Evolutionary conservation across 2,329 filamentous ascomycete species (phyloP).

Genomic region (Aspergillus versicolor): DNA sequence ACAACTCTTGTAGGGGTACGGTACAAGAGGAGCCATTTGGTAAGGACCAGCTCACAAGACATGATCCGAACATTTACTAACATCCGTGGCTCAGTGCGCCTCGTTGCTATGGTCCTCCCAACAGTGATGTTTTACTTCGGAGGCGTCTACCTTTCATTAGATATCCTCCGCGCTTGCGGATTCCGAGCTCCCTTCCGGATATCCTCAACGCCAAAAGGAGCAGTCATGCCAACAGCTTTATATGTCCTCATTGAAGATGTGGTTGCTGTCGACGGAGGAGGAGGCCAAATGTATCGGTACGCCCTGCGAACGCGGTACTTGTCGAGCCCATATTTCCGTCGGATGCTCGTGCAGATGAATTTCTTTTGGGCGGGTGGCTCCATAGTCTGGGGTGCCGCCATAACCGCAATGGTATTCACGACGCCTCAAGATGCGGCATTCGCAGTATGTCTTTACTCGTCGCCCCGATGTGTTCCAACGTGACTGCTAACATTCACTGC

Average conservation of each 20-base stretch:
- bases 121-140: slow-evolving; percentile 50
- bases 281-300: slow-evolving; percentile 54
- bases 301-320: slow-evolving; percentile 53
- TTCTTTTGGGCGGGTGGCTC: slow-evolving; percentile 58
- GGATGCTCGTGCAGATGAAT: slow-evolving; percentile 55
- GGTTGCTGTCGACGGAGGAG: slow-evolving; percentile 65
- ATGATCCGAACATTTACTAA: neutral
- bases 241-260: slow-evolving; percentile 69
- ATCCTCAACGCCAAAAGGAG: slow-evolving; percentile 62
- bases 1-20: slow-evolving; percentile 35
- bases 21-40: slow-evolving; percentile 41
- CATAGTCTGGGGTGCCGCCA: slow-evolving; percentile 47
- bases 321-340: slow-evolving; percentile 54
- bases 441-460: slow-evolving; percentile 31
- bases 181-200: slow-evolving; percentile 60
- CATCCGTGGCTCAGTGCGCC: slow-evolving; percentile 31
- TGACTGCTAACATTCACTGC: slow-evolving; percentile 1
- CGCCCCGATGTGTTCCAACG: neutral
- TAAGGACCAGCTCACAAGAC: slow-evolving; percentile 21
- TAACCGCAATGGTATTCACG: slow-evolving; percentile 51
- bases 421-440: slow-evolving; percentile 51
- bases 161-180: slow-evolving; percentile 42
- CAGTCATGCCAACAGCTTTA: slow-evolving; percentile 57
- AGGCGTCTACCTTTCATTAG: slow-evolving; percentile 41
- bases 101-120: slow-evolving; percentile 46